Conservation (phyloP, 441 rosid genomes). For the Adansonia gregorii region DNA sequence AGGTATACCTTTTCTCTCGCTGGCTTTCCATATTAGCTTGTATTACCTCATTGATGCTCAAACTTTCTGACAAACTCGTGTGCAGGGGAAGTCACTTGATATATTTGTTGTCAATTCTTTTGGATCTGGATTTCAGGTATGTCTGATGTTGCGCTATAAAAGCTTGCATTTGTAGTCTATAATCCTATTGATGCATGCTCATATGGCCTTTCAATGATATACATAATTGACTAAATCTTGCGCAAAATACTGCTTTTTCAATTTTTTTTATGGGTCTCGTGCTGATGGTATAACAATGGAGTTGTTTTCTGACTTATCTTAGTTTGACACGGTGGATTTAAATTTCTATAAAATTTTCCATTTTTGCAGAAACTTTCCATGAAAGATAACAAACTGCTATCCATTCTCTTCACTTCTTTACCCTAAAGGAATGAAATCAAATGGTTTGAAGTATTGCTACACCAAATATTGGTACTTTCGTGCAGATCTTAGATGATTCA, state of each 20-base stretch:
- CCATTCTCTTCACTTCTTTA: slow-evolving; percentile 3
- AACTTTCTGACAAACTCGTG: slow-evolving; percentile 17
- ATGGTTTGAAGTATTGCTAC: not conserved
- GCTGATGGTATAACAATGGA: slow-evolving; percentile 1
- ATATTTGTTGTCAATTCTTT: slow-evolving; percentile 89
- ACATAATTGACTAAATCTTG: not conserved
- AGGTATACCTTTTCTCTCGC: slow-evolving; percentile 44
- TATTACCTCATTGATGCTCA: slow-evolving; percentile 14
- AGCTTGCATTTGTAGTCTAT: slow-evolving; percentile 21
- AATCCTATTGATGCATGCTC: not conserved
- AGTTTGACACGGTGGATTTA: not conserved
- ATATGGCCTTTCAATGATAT: not conserved
- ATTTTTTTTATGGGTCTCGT: not conserved
- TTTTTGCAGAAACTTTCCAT: not conserved
- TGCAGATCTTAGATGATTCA: not conserved
- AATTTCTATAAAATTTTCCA: not conserved
- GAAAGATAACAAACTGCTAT: not conserved
- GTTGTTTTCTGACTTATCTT: not conserved
- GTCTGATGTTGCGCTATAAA: slow-evolving; percentile 13
- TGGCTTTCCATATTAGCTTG: slow-evolving; percentile 11
- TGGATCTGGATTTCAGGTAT: slow-evolving; percentile 96
- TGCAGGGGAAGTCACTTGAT: slow-evolving; percentile 88
- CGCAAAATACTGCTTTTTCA: not conserved
- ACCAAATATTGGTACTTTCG: not conserved
- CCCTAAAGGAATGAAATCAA: not conserved